Conservation (phyloP, 2,329 filamentous ascomycete species). For the Alternaria conjuncta region DNA sequence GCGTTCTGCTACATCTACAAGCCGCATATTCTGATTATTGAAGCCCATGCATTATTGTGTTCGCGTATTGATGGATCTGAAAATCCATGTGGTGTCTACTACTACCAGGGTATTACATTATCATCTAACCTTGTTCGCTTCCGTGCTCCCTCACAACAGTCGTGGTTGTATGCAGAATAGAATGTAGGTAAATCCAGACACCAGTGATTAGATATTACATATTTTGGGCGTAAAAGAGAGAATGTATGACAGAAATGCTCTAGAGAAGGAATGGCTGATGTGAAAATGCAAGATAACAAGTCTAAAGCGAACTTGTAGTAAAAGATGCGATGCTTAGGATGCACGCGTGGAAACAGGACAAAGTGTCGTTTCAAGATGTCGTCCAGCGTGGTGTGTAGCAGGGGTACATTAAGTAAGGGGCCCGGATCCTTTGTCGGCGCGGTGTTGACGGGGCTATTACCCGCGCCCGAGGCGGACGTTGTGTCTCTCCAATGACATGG, state of each 20-base stretch:
- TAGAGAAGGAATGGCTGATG: background rate
- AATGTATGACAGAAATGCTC: background rate
- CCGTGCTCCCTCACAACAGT: background rate
- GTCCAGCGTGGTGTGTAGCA: background rate
- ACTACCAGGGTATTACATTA: background rate
- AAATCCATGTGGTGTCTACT: background rate
- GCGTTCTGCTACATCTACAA: background rate
- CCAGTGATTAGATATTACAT: background rate
- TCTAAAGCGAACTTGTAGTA: background rate
- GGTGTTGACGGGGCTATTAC: background rate
- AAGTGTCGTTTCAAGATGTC: background rate
- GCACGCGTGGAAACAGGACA: background rate
- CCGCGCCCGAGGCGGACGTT: background rate
- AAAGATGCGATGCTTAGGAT: background rate
- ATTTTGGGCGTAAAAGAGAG: background rate
- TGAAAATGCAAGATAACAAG: background rate
- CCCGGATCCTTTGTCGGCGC: background rate
- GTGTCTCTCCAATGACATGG: background rate
- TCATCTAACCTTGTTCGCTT: background rate
- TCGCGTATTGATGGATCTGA: too few relatives aligned
- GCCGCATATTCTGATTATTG: too few relatives aligned
- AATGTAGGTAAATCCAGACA: background rate
- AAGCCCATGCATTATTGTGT: too few relatives aligned
- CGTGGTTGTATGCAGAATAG: background rate
- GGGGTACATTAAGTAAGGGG: background rate